Evolutionary conservation across 345 rosid genomes (phyloP), one percentile per base, ranked within the genome.

Genomic region (Lagerstroemia speciosa): DNA sequence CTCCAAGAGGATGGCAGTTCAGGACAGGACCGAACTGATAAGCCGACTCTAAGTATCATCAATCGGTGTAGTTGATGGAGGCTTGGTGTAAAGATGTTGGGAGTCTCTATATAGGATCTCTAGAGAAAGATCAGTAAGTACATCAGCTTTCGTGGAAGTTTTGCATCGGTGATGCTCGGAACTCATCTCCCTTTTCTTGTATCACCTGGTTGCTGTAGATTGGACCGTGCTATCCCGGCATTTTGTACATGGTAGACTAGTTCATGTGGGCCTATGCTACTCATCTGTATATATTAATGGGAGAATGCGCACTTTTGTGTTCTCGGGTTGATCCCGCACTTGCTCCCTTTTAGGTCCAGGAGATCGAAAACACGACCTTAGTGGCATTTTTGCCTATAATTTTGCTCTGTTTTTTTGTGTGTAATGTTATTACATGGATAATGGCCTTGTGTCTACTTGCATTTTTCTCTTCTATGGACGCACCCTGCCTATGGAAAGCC

Each of bases 1-100:
- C 57, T 83, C 85, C 0, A 82, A 85, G 81, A 70, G 72, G 74
- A 77, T 85, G 82, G 85, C 89, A 33, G 65, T 83, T 64, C 87
- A 75, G 77, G 84, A 83, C 64, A 60, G 69, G 67, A 66, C 73
- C n/a, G 84, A 83, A 62, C 75, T 84, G 4, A 61, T 75, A 34
- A 75, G 68, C 62, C 62, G 71, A 52, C 67, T 80, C 78, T 74
- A 68, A 78, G 65, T 16, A 15, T 31, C 0, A 2, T 38, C 3
- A 16, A 9, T 41, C 46, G 15, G 16, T 41, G 14, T 9, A 9
- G 14, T 41, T 16, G 14, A 41, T 41, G 46, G 46, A 41, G 46
- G 46, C 14, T 14, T 41, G 46, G 14, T 41, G 46, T 41, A 41
- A 9, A 41, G 46, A 7, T 8, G 46, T 14, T 9, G 2, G 46